Base-by-base conservation (phyloP, 352 stramenopile genomes). In the Phytophthora melonis region DNA sequence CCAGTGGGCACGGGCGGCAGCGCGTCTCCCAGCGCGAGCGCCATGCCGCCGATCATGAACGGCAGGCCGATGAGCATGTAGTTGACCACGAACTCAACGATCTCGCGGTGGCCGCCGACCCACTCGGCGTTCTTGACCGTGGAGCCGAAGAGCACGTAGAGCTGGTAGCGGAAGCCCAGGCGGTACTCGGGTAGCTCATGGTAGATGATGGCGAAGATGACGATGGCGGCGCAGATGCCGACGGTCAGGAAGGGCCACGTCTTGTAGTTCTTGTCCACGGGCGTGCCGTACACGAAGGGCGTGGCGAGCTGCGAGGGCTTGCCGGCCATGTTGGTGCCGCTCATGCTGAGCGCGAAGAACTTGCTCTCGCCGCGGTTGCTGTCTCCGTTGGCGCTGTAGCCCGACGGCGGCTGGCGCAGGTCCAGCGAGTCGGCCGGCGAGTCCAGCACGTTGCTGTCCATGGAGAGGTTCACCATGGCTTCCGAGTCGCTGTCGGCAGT, bases 201-300 rank as follows among this genome's bases (percentile, higher is more conserved):
- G 74, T 86, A 93, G 63, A 95, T 88, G 74, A 88, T 89, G 30
- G 65, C 80, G 60, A 91, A 92, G 56, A 86, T 25, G 34, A 91
- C 84, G 59, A 93, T 9, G 3, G 70, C 23, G 1, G 84, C 85
- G 53, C 84, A 89, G 43, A 83, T 14, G 3, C 53, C 70, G 21
- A 95, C 88, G 30, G 86, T 75, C 13, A 86, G 65, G 60, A 93
- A 95, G 4, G 88, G 88, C 88, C 88, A 95, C 58, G 75, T 78
- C 79, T 95, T 95, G 80, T 94, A 93, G 52, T 85, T 92, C 70
- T 95, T 95, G 65, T 83, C 73, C 63, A 93, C 70, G 16, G 88
- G 88, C 34, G 88, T 95, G 55, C 82, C 82, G 76, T 95, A 95
- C 43, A 95, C 79, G 36, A 89, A 92, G 23, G 84, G 86, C 64